Evolutionary conservation across 2,329 filamentous ascomycete genomes (phyloP).

Genomic region (Fusarium drepaniforme): DNA sequence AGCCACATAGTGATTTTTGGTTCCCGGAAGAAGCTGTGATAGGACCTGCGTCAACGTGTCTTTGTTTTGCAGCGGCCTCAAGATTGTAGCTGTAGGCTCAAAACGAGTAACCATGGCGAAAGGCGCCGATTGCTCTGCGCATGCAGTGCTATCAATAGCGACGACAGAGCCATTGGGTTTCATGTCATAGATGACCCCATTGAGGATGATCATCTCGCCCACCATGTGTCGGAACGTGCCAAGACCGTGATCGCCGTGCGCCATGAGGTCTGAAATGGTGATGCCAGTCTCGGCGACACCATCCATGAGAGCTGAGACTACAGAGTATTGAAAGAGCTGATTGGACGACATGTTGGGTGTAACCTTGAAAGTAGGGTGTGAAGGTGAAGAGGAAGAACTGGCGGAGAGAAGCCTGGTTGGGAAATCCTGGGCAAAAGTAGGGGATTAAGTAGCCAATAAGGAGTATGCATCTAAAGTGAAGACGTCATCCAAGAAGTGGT

Average conservation of each 20-base stretch:
- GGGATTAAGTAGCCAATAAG: not conserved
- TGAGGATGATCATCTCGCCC: conserved; percentile 38
- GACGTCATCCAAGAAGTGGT: not conserved
- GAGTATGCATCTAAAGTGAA: not conserved
- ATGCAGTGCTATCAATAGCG: not conserved
- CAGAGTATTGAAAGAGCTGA: conserved; percentile 32
- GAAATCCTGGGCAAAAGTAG: not conserved
- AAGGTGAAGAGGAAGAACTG: not conserved
- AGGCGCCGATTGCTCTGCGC: conserved; percentile 1
- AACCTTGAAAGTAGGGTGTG: not conserved
- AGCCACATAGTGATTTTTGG: conserved; percentile 20
- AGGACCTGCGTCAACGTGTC: not conserved
- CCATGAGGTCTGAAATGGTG: conserved; percentile 19
- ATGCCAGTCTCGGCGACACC: conserved; percentile 34
- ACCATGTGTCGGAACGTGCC: conserved; percentile 39
- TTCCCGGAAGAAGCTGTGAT: conserved; percentile 7
- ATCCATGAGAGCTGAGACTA: conserved; percentile 38
- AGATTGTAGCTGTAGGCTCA: not conserved
- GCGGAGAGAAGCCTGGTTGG: not conserved
- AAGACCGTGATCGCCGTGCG: conserved; percentile 28
- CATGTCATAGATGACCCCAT: conserved; percentile 30
- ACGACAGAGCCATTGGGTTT: conserved; percentile 25
- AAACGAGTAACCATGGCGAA: conserved; percentile 29
- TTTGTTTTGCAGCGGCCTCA: conserved; percentile 5
- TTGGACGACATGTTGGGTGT: conserved; percentile 24